Evolutionary conservation across 2,329 filamentous ascomycete species (phyloP).

Genomic region (Aureobasidium lini): DNA sequence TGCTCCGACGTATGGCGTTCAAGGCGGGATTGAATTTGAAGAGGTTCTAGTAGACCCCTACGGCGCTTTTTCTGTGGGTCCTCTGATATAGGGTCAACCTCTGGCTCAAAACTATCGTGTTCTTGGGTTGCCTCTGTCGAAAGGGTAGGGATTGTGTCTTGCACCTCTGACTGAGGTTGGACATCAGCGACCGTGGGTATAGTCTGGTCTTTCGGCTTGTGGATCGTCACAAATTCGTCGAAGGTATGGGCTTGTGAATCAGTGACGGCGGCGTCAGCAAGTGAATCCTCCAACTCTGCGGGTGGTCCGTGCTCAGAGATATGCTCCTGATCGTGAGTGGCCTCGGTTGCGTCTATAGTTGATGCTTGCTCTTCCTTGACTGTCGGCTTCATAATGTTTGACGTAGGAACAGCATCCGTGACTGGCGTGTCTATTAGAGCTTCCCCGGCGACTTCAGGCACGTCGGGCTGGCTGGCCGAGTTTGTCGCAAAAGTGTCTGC

Average conservation of each 20-base stretch:
- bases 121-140: neutral
- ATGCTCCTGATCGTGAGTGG: constrained; percentile 12
- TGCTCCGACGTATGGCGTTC: constrained; percentile 32
- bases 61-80: constrained; percentile 31
- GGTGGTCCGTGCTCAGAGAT: neutral
- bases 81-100: neutral
- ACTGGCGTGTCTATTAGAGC: neutral
- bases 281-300: neutral
- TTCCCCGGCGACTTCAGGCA: neutral
- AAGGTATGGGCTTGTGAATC: neutral
- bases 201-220: neutral
- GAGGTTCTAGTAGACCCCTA: constrained; percentile 31
- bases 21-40: constrained; percentile 29
- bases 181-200: neutral
- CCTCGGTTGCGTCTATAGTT: neutral
- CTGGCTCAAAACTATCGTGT: neutral
- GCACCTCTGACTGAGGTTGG: neutral
- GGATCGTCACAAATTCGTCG: neutral
- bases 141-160: neutral
- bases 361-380: neutral
- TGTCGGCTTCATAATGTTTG: neutral
- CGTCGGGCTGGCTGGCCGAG: neutral
- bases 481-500: neutral
- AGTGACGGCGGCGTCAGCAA: neutral
- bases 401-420: neutral